Percentiles rank a stretch among this genome's conserved stretches.
These are phyloP conservation scores for Metschnikowia drakensbergensis DNA, from an alignment of 805 yeast genomes.

Conservation along the genomic window DNA sequence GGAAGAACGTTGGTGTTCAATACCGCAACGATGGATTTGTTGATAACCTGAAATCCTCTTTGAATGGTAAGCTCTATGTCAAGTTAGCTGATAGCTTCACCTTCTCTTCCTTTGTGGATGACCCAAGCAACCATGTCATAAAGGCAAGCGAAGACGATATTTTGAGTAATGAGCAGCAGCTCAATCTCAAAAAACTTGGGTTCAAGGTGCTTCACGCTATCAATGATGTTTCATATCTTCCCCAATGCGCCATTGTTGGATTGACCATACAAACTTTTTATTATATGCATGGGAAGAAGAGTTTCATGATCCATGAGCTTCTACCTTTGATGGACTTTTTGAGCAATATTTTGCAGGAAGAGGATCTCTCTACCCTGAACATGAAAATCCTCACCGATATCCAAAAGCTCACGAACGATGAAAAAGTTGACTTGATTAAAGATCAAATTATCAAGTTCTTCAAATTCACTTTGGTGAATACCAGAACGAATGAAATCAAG, in stretches of 20 bases:
- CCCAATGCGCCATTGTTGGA: constrained; percentile 54
- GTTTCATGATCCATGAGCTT: constrained; percentile 22
- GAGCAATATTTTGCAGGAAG: constrained; percentile 22
- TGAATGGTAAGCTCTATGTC: constrained; percentile 37
- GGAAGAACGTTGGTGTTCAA: constrained; percentile 1
- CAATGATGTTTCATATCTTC: constrained; percentile 47
- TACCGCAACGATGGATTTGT: constrained; percentile 23
- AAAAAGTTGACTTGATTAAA: constrained; percentile 24
- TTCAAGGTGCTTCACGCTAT: constrained; percentile 51
- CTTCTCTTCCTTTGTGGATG: constrained; percentile 25
- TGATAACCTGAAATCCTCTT: constrained; percentile 26
- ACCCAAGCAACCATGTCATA: constrained; percentile 13
- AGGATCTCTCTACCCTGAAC: constrained; percentile 22
- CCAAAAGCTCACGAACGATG: constrained; percentile 17
- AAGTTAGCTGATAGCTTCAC: constrained; percentile 32
- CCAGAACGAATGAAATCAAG: constrained; percentile 10
- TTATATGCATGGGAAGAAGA: constrained; percentile 19
- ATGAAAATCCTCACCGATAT: constrained; percentile 20
- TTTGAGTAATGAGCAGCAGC: constrained; percentile 25
- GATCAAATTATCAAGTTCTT: constrained; percentile 25
- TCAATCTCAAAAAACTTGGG: constrained; percentile 47
- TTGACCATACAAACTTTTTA: constrained; percentile 35
- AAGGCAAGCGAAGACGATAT: constrained; percentile 15
- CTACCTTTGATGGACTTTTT: constrained; percentile 30
- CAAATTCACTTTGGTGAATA: constrained; percentile 16